Conservation (phyloP, 495 filamentous ascomycete genomes). For the Parathielavia appendiculata region DNA sequence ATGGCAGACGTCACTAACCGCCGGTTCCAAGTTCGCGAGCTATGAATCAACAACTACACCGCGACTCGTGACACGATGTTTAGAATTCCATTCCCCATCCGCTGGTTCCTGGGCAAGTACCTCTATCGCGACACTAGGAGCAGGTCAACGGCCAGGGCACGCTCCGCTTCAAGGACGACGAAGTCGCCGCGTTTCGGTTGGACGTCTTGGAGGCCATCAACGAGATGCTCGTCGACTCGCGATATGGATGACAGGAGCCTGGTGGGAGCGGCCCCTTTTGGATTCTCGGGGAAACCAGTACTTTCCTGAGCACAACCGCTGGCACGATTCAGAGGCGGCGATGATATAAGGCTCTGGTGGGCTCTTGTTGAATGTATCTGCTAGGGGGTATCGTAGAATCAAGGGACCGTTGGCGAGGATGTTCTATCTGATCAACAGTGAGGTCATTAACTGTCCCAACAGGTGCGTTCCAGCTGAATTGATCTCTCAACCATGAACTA, state of each 20-base stretch:
- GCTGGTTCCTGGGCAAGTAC: constrained; percentile 49
- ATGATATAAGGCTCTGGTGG: no score
- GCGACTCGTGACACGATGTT: constrained; percentile 52
- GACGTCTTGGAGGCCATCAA: constrained; percentile 53
- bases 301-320: no score
- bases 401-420: no score
- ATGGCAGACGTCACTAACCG: background rate
- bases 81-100: constrained; percentile 47
- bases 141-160: constrained; percentile 54
- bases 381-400: no score
- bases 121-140: constrained; percentile 40
- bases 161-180: constrained; percentile 43
- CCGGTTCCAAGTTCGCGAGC: constrained; percentile 37
- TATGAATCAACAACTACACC: constrained; percentile 59
- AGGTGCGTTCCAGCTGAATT: no score
- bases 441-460: no score
- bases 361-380: no score
- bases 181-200: constrained; percentile 40
- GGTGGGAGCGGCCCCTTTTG: constrained; percentile 45
- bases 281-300: constrained; percentile 50
- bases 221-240: constrained; percentile 28
- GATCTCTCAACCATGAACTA: no score
- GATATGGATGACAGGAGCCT: constrained; percentile 10
- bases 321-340: no score
- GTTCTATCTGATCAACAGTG: no score